These are phyloP conservation scores for Neurospora crassa DNA, from an alignment of 2,329 filamentous ascomycete genomes.

Conservation along the genomic window DNA sequence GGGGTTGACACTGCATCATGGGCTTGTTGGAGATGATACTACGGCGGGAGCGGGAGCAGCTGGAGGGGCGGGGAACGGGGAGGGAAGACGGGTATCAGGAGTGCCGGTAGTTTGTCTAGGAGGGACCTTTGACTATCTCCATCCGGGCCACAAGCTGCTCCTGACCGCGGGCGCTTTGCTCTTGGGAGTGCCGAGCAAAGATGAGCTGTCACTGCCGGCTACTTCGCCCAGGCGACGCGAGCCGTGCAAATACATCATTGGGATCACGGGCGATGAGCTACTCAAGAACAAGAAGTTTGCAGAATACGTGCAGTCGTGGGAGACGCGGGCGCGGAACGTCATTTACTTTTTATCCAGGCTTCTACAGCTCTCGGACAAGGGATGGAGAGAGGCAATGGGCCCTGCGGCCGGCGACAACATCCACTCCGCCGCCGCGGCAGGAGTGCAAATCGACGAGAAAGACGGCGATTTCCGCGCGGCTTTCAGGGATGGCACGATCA, in stretches of 20 bases:
- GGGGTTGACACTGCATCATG: slow-evolving; percentile 35
- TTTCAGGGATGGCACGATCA: slow-evolving; percentile 50
- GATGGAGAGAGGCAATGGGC: slow-evolving; percentile 33
- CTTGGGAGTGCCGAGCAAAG: slow-evolving; percentile 40
- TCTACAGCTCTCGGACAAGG: slow-evolving; percentile 32
- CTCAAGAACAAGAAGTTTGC: slow-evolving; percentile 84
- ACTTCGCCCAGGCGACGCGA: slow-evolving; percentile 10
- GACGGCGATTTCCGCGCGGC: slow-evolving; percentile 41
- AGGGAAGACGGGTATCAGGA: not conserved
- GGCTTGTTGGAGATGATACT: not conserved
- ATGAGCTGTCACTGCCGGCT: slow-evolving; percentile 12
- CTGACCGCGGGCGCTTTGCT: slow-evolving; percentile 78
- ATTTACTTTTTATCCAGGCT: slow-evolving; percentile 64
- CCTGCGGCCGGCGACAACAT: slow-evolving; percentile 14
- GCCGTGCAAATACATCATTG: slow-evolving; percentile 60
- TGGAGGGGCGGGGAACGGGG: not conserved
- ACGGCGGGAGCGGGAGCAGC: not conserved
- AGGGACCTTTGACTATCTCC: slow-evolving; percentile 93
- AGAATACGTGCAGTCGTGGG: slow-evolving; percentile 73
- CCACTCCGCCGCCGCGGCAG: not conserved
- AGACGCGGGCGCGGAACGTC: slow-evolving; percentile 57
- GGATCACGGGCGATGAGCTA: slow-evolving; percentile 80
- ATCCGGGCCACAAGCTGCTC: slow-evolving; percentile 91
- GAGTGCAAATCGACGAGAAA: slow-evolving; percentile 19
- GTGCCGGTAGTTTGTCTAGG: slow-evolving; percentile 63